Base-by-base conservation (phyloP, 805 yeast species). In the Candida chauliodis region DNA sequence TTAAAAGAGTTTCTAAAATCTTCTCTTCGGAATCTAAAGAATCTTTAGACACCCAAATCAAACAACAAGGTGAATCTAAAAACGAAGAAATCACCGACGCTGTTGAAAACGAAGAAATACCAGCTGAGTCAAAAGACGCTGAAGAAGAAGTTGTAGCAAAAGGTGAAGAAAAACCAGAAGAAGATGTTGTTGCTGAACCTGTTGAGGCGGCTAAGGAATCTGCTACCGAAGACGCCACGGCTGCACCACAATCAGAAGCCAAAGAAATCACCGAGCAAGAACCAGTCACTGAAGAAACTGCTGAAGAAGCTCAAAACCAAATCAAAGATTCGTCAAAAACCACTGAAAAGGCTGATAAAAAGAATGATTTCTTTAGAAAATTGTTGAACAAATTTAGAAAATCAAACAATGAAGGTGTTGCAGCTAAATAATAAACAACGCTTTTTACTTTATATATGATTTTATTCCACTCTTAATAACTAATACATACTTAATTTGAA, bases 1-100 rank as follows among this genome's bases (percentile, higher is more conserved):
- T 62, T 38, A 62, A 57, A 54, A 62, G 69, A 58, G 63, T 61
- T 17, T 62, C 68, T 25, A 61, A 53, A 51, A 56, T 60, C 40
- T 63, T 63, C 48, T 40, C 48, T 30, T 47, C 49, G 25, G 61
- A 61, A 31, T 47, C 52, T 8, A 55, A 58, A 47, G 59, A 59
- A 40, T 43, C 46, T 10, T 48, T 52, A 35, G 45, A 42, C 21
- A 40, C 33, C 31, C 37, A 31, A 24, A 22, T 21, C 13, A 36
- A 34, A 24, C 30, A 18, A 24, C 30, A 33, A 18, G 30, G 23
- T 18, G 32, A 34, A 28, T 42, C 42, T 29, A 40, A 27, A 17
- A 39, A 28, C 7, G 41, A 40, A 25, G 41, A 10, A 11, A 46
- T 33, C n/a, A 46, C 42, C 16, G 34, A 25, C 14, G 37, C 33